Percentiles rank a stretch among this genome's conserved stretches.
These are phyloP conservation scores for Spathaspora sp. DNA, from an alignment of 1,139 yeast species.

Conservation along the genomic window DNA sequence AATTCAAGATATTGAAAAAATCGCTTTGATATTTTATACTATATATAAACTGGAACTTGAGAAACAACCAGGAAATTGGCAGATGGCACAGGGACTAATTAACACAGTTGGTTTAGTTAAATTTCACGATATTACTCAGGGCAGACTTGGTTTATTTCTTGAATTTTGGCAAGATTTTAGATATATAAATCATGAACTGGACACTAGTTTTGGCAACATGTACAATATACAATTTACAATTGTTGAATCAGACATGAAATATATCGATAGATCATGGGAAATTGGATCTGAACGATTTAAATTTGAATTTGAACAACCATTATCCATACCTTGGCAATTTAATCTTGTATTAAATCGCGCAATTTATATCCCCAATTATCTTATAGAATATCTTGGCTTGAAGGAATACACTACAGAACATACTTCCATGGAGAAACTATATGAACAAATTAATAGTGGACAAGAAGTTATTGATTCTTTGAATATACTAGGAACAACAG, in stretches of 20 bases:
- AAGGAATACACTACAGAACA: conserved; percentile 12
- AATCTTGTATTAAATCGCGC: conserved; percentile 25
- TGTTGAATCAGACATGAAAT: neutral
- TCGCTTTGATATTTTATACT: conserved; percentile 27
- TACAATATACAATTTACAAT: conserved; percentile 12
- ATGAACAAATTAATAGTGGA: conserved; percentile 20
- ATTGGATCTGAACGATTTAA: conserved; percentile 5
- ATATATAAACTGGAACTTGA: conserved; percentile 24
- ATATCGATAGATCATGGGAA: conserved; percentile 24
- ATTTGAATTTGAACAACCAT: conserved; percentile 12
- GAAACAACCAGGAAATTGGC: conserved; percentile 18
- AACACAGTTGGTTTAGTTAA: conserved; percentile 29
- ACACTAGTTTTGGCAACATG: conserved; percentile 13
- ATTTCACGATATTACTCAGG: conserved; percentile 23
- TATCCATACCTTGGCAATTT: conserved; percentile 18
- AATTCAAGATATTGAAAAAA: conserved; percentile 31
- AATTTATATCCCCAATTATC: conserved; percentile 26
- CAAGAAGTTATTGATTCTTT: conserved; percentile 15
- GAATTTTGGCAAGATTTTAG: conserved; percentile 40
- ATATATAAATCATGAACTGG: conserved; percentile 25
- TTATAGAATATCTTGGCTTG: conserved; percentile 34
- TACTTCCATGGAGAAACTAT: conserved; percentile 9
- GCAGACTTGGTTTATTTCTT: conserved; percentile 34
- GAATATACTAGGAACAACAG: conserved; percentile 4
- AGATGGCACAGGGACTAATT: conserved; percentile 19